phyloP scores from a whole-genome alignment of 192 early-diverging fungal genomes.

The Rhizophagus sp. region DNA sequence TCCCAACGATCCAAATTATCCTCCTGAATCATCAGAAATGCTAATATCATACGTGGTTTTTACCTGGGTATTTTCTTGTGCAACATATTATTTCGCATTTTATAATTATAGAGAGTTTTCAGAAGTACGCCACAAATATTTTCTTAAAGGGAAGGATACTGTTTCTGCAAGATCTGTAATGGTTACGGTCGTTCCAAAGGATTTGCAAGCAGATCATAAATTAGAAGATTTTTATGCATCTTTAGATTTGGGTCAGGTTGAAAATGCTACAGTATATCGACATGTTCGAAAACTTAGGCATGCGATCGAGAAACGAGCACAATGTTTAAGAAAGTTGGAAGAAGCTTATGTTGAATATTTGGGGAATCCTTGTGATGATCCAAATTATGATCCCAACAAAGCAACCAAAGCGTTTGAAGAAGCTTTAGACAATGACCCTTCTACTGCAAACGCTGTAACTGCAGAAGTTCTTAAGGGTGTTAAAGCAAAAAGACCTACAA shows the following conservation, averaged over 20 bases:
- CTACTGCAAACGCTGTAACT: background rate
- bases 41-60: conserved; percentile 37
- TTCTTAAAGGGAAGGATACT: conserved; percentile 40
- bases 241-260: conserved; percentile 61
- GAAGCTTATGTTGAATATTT: conserved; percentile 55
- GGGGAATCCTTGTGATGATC: conserved; percentile 69
- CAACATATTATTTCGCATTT: conserved; percentile 51
- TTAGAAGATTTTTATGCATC: conserved; percentile 69
- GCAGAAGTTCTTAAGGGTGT: conserved; percentile 11
- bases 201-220: conserved; percentile 51
- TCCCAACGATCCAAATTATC: background rate
- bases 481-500: conserved; percentile 39
- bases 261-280: conserved; percentile 62
- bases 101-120: conserved; percentile 55
- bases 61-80: conserved; percentile 56
- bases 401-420: conserved; percentile 44
- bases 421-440: conserved; percentile 4
- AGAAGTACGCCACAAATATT: conserved; percentile 45
- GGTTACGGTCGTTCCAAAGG: conserved; percentile 64
- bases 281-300: conserved; percentile 59
- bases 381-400: conserved; percentile 60
- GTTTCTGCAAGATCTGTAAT: conserved; percentile 65
- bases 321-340: conserved; percentile 58
- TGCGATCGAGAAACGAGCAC: conserved; percentile 54
- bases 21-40: background rate